phyloP scores from a whole-genome alignment of 2,329 filamentous ascomycete species.

The Gnomoniopsis smithogilvyi region DNA sequence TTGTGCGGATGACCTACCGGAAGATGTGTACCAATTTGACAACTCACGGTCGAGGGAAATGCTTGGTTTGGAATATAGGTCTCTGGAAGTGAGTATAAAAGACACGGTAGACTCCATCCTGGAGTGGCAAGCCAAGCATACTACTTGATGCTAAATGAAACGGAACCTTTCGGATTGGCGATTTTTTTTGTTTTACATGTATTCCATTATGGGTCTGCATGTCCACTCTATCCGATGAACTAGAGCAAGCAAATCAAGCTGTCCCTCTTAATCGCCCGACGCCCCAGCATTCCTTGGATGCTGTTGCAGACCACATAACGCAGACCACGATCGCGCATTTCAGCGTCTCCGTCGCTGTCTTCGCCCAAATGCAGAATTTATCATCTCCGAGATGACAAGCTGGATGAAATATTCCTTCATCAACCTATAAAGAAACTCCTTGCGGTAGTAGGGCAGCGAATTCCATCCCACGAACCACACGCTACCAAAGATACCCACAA shows the following conservation, averaged over 20 bases:
- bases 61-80: constrained; percentile 57
- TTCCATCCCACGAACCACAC: constrained; percentile 17
- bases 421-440: constrained; percentile 14
- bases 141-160: neutral
- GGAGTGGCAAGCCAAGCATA: constrained; percentile 9
- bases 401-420: constrained; percentile 17
- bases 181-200: too few species aligned
- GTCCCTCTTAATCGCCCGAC: too few species aligned
- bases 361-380: constrained; percentile 13
- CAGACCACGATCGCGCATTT: neutral
- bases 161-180: too few species aligned
- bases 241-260: too few species aligned
- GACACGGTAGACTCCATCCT: constrained; percentile 52
- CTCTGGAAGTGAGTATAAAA: constrained; percentile 54
- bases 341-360: constrained; percentile 9
- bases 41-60: constrained; percentile 52
- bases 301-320: too few species aligned
- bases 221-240: too few species aligned
- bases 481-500: neutral
- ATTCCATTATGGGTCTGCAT: too few species aligned
- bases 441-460: constrained; percentile 14
- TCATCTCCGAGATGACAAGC: constrained; percentile 17
- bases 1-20: constrained; percentile 30
- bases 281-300: too few species aligned
- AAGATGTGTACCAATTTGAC: constrained; percentile 52